Evolutionary conservation across 495 filamentous ascomycete species (phyloP).

Genomic region (Aspergillus egyptiacus): DNA sequence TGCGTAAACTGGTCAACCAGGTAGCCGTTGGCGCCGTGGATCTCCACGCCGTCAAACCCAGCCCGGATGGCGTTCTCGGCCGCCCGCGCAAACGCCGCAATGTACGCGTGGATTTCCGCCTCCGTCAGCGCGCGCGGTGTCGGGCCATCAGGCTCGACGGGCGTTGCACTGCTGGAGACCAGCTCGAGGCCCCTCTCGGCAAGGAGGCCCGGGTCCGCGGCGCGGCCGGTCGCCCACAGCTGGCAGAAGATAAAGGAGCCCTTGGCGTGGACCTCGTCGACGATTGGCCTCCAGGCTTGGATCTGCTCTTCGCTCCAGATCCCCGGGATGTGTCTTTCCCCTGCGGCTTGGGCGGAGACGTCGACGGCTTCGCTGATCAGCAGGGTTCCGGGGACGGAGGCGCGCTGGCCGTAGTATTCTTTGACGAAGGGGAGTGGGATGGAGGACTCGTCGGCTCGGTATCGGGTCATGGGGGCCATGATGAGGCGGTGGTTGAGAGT

Average conservation of each 20-base stretch:
- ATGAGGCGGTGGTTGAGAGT: conserved; percentile 8
- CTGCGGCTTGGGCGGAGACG: conserved; percentile 47
- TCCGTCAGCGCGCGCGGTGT: conserved; percentile 45
- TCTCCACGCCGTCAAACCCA: conserved; percentile 73
- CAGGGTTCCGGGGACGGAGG: conserved; percentile 44
- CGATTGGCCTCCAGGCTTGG: conserved; percentile 42
- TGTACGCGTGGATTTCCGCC: conserved; percentile 50
- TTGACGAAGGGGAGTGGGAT: neutral
- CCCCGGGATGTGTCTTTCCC: conserved; percentile 45
- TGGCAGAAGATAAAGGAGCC: conserved; percentile 47
- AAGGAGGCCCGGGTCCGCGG: conserved; percentile 37
- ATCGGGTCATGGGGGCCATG: conserved; percentile 40
- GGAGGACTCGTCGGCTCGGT: conserved; percentile 15
- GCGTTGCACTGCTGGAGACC: conserved; percentile 36
- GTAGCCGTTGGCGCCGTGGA: conserved; percentile 71
- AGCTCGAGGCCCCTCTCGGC: conserved; percentile 18
- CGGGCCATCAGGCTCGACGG: conserved; percentile 7
- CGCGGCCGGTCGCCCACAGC: conserved; percentile 55
- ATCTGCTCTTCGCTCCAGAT: conserved; percentile 43
- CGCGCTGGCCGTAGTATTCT: conserved; percentile 37
- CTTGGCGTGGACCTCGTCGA: conserved; percentile 45
- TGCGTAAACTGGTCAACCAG: conserved; percentile 69
- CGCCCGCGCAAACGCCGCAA: conserved; percentile 53
- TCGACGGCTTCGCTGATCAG: conserved; percentile 57
- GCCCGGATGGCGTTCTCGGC: conserved; percentile 58